phyloP scores from a whole-genome alignment of 2,329 filamentous ascomycete genomes.

The Phialophora verrucosa region DNA sequence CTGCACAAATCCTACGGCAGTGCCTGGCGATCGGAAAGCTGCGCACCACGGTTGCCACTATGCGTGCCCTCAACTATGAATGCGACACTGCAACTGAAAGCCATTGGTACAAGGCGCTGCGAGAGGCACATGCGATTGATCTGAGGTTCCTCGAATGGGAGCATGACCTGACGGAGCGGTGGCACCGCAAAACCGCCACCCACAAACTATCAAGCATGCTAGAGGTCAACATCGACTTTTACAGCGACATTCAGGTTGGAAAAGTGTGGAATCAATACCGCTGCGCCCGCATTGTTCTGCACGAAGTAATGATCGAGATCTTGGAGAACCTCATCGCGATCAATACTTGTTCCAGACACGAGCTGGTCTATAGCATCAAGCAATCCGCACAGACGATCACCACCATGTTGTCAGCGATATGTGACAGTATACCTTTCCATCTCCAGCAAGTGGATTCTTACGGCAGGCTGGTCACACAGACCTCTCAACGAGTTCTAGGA shows the following conservation, averaged over 20 bases:
- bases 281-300: conserved; percentile 9
- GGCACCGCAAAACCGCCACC: neutral
- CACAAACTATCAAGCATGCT: neutral
- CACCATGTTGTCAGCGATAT: conserved; percentile 13
- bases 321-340: neutral
- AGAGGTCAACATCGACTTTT: conserved; percentile 8
- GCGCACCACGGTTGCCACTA: neutral
- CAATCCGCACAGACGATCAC: conserved; percentile 4
- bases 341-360: neutral
- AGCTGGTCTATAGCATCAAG: conserved; percentile 2
- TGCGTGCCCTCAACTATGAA: neutral
- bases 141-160: neutral
- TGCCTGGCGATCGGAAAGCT: conserved; percentile 6
- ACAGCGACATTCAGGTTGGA: conserved; percentile 13
- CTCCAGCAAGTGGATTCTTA: conserved; percentile 1
- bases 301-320: conserved; percentile 10
- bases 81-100: neutral
- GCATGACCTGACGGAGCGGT: neutral
- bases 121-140: conserved; percentile 3
- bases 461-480: conserved; percentile 6
- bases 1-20: neutral
- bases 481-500: conserved; percentile 1
- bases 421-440: conserved; percentile 11
- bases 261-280: conserved; percentile 13
- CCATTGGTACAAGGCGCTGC: neutral